Conservation (phyloP, 192 early-diverging fungal genomes). For the Chytriomyces sp. region DNA sequence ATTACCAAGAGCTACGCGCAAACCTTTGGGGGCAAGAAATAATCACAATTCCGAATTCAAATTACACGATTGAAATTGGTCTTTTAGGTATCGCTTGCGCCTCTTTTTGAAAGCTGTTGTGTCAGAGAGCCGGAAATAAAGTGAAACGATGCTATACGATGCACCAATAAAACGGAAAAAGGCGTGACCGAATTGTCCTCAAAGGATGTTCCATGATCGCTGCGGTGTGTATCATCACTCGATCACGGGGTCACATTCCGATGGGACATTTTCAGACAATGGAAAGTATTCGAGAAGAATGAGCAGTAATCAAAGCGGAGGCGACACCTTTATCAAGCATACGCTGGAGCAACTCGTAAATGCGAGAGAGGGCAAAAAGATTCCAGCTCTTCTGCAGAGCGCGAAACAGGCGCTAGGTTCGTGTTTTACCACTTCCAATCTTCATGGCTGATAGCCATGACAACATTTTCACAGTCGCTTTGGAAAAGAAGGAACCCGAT, state of each 20-base stretch:
- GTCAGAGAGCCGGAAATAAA: too few species aligned
- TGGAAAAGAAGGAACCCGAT: conserved; percentile 35
- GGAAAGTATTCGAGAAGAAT: neutral
- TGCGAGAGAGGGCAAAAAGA: conserved; percentile 55
- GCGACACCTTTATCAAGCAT: conserved; percentile 58
- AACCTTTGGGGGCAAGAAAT: conserved; percentile 26
- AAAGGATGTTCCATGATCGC: too few species aligned
- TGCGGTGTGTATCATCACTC: too few species aligned
- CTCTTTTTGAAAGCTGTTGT: too few species aligned
- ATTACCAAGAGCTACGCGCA: conserved; percentile 33
- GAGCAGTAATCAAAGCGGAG: conserved; percentile 23
- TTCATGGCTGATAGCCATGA: neutral
- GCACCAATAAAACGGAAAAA: too few species aligned
- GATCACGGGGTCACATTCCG: too few species aligned
- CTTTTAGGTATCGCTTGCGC: too few species aligned
- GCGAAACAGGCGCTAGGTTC: conserved; percentile 47
- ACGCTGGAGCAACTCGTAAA: conserved; percentile 53
- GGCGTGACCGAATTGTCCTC: too few species aligned
- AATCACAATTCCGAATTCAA: neutral
- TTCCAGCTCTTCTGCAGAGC: conserved; percentile 44
- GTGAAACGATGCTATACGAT: too few species aligned
- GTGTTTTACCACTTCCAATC: neutral
- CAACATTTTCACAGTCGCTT: neutral
- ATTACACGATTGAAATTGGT: too few species aligned
- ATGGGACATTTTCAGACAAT: neutral